phyloP scores from a whole-genome alignment of 129 eudicot genomes.

The Pseudognaphalium luteoalbum region DNA sequence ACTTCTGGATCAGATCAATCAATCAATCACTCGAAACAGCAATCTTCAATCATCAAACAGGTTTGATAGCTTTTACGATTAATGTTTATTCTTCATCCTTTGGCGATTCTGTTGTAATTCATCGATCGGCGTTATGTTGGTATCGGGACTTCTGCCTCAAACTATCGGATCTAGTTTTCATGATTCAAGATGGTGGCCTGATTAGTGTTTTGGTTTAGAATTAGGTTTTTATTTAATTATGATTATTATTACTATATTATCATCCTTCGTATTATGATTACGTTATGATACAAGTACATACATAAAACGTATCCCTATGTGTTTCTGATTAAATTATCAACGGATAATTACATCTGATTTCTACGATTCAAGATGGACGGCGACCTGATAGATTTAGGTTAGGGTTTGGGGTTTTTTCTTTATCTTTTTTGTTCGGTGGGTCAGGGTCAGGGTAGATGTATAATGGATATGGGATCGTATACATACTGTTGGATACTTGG shows the following conservation, averaged over 20 bases:
- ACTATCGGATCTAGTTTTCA: slow-evolving; percentile 13
- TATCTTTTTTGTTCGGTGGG: too few relatives aligned
- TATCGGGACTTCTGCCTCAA: background rate
- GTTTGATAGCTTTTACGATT: background rate
- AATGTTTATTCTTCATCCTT: background rate
- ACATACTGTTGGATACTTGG: too few relatives aligned
- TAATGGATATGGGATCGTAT: too few relatives aligned
- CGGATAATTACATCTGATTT: too few relatives aligned
- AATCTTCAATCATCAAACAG: background rate
- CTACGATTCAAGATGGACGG: too few relatives aligned
- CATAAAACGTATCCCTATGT: too few relatives aligned
- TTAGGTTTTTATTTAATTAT: background rate
- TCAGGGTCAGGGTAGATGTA: background rate
- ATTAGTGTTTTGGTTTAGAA: slow-evolving; percentile 6
- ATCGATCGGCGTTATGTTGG: background rate
- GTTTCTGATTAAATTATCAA: too few relatives aligned
- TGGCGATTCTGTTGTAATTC: background rate
- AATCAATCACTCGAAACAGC: background rate
- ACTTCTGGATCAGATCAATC: background rate
- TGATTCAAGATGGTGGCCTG: slow-evolving; percentile 11
- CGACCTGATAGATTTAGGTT: background rate
- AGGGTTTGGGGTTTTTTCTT: background rate
- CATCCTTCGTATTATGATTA: too few relatives aligned
- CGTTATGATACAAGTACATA: too few relatives aligned
- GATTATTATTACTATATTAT: background rate